phyloP scores from a whole-genome alignment of 2,329 filamentous ascomycete genomes.

The Trichophyton equinum region DNA sequence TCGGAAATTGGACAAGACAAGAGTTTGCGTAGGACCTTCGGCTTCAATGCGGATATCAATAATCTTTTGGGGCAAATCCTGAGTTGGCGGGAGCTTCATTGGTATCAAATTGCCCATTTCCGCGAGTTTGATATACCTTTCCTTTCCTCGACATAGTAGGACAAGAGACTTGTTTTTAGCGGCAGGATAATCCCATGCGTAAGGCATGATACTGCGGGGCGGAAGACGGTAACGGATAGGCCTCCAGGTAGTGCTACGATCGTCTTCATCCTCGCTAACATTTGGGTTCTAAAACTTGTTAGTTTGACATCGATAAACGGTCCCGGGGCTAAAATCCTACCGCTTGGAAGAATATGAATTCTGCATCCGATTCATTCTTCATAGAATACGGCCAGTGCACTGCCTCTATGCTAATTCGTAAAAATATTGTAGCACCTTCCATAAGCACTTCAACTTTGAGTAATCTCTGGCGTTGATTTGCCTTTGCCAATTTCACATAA shows the following conservation, averaged over 20 bases:
- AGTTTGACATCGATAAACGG: background rate
- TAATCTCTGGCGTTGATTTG: slow-evolving; percentile 76
- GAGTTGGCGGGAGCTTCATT: slow-evolving; percentile 66
- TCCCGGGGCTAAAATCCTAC: slow-evolving; percentile 24
- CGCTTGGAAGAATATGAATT: slow-evolving; percentile 93
- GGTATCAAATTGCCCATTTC: slow-evolving; percentile 95
- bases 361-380: slow-evolving; percentile 92
- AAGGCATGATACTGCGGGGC: slow-evolving; percentile 94
- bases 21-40: slow-evolving; percentile 84
- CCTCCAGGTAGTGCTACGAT: slow-evolving; percentile 71
- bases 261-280: slow-evolving; percentile 64
- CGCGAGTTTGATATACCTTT: slow-evolving; percentile 83
- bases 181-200: slow-evolving; percentile 97
- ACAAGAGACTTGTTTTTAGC: slow-evolving; percentile 93
- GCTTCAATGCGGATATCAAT: slow-evolving; percentile 95
- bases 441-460: slow-evolving; percentile 80
- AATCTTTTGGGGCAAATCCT: slow-evolving; percentile 58
- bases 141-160: slow-evolving; percentile 63
- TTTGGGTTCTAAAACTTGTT: slow-evolving; percentile 55
- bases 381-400: slow-evolving; percentile 98
- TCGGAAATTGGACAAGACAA: slow-evolving; percentile 90
- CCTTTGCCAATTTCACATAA: slow-evolving; percentile 85
- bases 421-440: slow-evolving; percentile 85
- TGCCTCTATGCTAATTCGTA: slow-evolving; percentile 78
- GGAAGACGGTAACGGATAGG: slow-evolving; percentile 87